Evolutionary conservation across 768 basidiomycete genomes (phyloP), one percentile per base, ranked within the genome.

Genomic region (Austroboletus eburneus): DNA sequence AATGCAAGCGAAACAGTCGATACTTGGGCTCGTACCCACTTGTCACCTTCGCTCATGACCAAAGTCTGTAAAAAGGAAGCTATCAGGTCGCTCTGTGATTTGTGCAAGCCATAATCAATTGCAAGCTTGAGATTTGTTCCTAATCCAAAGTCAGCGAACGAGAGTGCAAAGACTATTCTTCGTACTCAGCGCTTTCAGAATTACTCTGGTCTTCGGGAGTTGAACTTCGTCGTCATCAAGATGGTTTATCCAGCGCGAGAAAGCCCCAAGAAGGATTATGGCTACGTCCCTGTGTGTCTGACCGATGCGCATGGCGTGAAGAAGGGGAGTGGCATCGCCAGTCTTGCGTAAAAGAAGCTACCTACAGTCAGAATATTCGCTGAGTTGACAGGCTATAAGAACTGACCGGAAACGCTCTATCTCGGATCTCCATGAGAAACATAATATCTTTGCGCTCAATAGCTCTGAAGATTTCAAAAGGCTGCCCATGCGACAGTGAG

Each of bases 41-140:
- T 77, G 55, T 94, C 89, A 14, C 94, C 94, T 72, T 96, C 93
- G 46, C 88, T 91, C 94, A 97, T 97, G 55, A 98, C 81, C 29
- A 97, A 71, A 14, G 91, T 91, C 69, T 98, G 94, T 57, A 98
- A 72, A 67, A 94, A 97, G 1, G 90, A 92, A 4, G 94, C 88
- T 41, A 90, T 87, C 37, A 98, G 75, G 58, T 90, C 85, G 50
- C 80, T 86, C 62, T 91, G 86, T 0, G 83, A 81, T 57, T 80
- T 83, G 51, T 86, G 78, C 34, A 95, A 74, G 17, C 91, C 91
- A 55, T 85, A 85, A 59, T 93, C 89, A 42, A 97, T 96, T 2
- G 92, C 94, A 37, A 92, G 77, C 63, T 95, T 94, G 45, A 98
- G 77, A 62, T 94, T 91, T 16, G 80, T 77, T 35, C 87, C 87